Percentiles rank a stretch among this genome's conserved stretches.
These are phyloP conservation scores for Balakata baccata DNA, from an alignment of 345 rosid genomes.

Conservation along the genomic window DNA sequence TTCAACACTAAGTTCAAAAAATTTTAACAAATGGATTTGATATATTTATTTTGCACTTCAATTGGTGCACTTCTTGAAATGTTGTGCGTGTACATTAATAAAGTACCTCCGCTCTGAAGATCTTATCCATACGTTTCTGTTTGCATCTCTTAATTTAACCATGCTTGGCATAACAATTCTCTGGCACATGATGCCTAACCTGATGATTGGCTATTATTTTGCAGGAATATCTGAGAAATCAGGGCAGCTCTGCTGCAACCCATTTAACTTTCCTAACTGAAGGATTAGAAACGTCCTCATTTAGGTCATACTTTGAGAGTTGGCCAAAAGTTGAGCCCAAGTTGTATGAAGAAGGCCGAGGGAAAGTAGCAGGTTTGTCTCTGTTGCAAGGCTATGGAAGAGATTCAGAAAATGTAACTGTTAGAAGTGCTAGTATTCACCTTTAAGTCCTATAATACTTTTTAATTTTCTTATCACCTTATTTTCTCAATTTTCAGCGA, in stretches of 20 bases:
- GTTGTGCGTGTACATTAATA: background rate
- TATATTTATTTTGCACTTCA: background rate
- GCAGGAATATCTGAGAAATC: constrained; percentile 53
- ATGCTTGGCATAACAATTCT: constrained; percentile 16
- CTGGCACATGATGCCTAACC: constrained; percentile 11
- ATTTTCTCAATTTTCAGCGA: constrained; percentile 47
- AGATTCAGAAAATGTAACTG: background rate
- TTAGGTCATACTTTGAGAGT: constrained; percentile 56
- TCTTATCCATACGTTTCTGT: background rate
- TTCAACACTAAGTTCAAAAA: background rate
- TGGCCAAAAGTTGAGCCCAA: constrained; percentile 69
- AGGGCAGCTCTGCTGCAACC: constrained; percentile 54
- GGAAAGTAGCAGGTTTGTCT: constrained; percentile 78
- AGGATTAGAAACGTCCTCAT: constrained; percentile 65
- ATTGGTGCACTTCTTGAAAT: background rate
- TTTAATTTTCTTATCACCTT: constrained; percentile 18
- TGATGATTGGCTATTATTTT: constrained; percentile 22
- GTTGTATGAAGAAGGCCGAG: constrained; percentile 79
- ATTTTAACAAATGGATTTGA: background rate
- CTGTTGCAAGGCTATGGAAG: constrained; percentile 9
- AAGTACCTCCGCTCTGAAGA: background rate
- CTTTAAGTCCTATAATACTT: background rate
- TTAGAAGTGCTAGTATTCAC: constrained; percentile 2
- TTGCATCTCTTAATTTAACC: constrained; percentile 12
- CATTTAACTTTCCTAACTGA: constrained; percentile 64